Base-by-base conservation (phyloP, 176 grass and related monocot species). In the Avena eriantha region DNA sequence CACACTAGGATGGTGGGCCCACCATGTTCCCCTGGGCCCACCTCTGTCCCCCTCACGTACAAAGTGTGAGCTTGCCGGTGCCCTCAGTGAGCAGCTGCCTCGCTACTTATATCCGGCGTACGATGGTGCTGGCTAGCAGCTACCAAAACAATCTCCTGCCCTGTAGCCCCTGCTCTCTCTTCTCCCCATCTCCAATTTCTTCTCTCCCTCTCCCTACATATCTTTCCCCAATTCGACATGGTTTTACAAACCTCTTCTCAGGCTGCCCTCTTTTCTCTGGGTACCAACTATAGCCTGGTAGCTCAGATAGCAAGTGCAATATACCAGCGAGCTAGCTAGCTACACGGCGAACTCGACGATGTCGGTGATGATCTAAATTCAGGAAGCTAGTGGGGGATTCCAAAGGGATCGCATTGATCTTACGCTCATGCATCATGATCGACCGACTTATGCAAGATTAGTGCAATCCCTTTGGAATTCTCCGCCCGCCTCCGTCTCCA, bases 371-470 rank as follows among this genome's bases (percentile, higher is more conserved):
- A 7, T 39, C 36, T 39, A 1, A 39, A 39, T 6, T 0, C 80
- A 72, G 90, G 90, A 93, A 92, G 92, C 92, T 63, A 85, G 83
- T 88, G 94, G 90, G 90, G 53, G 66, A 93, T 90, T 97, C 94
- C 94, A 97, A 97, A 97, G 94, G 94, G 94, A 97, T 97, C 94
- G 94, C 94, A 95, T 95, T 95, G 93, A 95, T 94, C 92, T 89
- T 83, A 0, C 45, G 45, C 45, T 82, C 50, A 16, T 36, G 35
- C 35, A 4, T 36, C 3, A 35, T 35, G 34, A 35, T 35, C 35
- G 35, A 36, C 35, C 8, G 9, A 10, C 46, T 2, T 55, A 16
- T 4, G 84, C 83, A 73, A 24, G 93, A 93, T 95, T 86, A 95
- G 79, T 95, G 93, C 93, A 83, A 95, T 95, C 89, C 91, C 91